Evolutionary conservation across 2,329 filamentous ascomycete species (phyloP), one percentile per base, ranked within the genome.

Genomic region (Phialophora verrucosa): DNA sequence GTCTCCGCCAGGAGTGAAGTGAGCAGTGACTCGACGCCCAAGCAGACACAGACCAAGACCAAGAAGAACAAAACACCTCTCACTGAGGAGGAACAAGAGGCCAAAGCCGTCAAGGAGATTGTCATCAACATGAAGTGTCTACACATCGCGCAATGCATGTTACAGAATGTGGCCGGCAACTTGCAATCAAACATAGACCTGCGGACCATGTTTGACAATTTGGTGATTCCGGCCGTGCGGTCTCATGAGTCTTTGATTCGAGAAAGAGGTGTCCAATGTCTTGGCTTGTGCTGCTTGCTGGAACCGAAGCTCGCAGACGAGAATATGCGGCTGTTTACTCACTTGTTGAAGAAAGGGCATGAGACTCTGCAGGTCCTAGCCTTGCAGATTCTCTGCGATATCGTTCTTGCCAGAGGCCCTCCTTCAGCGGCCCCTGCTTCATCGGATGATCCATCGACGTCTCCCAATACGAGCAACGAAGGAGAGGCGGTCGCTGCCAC

Each of bases 41-140:
- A 74, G 72, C 68, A 64, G 69, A 54, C 66, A 62, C 10, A 83
- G 38, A 69, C 53, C 47, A 63, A 50, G 17, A 54, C 38, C 44
- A 61, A 67, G 27, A 64, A 66, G 55, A 44, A 59, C 20, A 67
- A 69, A 50, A 49, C 53, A 31, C 68, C 66, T 29, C 62, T 68
- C 44, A 67, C 68, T 6, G 68, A 62, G 25, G 67, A 69, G 67
- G 69, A 73, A 57, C 84, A 87, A 60, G 85, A 87, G 71, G 83
- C 83, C 55, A 96, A 93, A 80, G 92, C 91, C 1, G 88, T 97
- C 71, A 89, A 88, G 71, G 93, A 97, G 79, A 95, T 97, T 75
- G 89, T 97, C 82, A 91, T 98, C 77, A 98, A 98, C 82, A 93
- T 97, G 87, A 98, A 98, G 80, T 98, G 95, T 78, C 84, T 99